These are phyloP conservation scores for Fusarium mangiferae DNA, from an alignment of 2,329 filamentous ascomycete species.

Conservation along the genomic window DNA sequence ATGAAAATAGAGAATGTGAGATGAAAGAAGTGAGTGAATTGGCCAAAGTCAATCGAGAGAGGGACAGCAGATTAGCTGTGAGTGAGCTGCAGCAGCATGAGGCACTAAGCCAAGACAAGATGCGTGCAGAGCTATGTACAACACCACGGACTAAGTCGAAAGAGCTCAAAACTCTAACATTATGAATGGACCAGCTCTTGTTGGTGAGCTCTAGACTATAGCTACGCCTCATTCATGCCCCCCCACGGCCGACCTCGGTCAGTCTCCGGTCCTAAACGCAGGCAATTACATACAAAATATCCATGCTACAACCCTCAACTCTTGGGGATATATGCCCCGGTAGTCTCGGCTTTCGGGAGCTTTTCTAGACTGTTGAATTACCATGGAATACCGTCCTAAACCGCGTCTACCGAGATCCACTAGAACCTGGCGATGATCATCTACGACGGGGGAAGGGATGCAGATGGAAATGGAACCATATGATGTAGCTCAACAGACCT, in stretches of 20 bases:
- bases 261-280: constrained; percentile 22
- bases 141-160: constrained; percentile 4
- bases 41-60: background rate
- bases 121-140: constrained; percentile 5
- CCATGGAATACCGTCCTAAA: constrained; percentile 23
- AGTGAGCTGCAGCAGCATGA: constrained; percentile 13
- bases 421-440: constrained; percentile 6
- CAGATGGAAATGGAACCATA: background rate
- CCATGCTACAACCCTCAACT: background rate
- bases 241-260: constrained; percentile 30
- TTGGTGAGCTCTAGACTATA: constrained; percentile 22
- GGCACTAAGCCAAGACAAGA: constrained; percentile 32
- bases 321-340: constrained; percentile 2
- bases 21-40: constrained; percentile 17
- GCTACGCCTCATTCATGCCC: constrained; percentile 26
- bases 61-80: background rate
- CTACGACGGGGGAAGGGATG: constrained; percentile 1
- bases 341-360: constrained; percentile 33
- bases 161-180: constrained; percentile 12
- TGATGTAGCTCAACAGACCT: constrained; percentile 14
- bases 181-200: constrained; percentile 3
- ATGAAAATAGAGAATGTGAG: constrained; percentile 1
- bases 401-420: constrained; percentile 28
- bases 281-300: background rate
- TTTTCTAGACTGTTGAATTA: background rate